phyloP scores from a whole-genome alignment of 1,139 yeast genomes.

The Sugiyamaella neomexicana region DNA sequence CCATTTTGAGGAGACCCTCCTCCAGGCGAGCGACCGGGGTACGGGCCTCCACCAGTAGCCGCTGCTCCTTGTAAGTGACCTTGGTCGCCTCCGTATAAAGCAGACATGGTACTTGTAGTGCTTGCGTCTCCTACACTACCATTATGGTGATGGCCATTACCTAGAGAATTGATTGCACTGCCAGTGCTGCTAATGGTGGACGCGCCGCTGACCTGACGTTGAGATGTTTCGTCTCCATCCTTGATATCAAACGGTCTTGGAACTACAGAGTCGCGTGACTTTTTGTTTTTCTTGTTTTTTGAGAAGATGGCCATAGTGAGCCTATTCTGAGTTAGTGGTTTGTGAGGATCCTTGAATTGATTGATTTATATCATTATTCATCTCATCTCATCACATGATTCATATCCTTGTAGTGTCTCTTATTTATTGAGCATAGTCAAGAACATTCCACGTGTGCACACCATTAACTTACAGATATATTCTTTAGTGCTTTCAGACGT shows the following conservation, averaged over 20 bases:
- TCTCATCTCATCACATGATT: neutral
- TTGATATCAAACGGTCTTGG: conserved; percentile 19
- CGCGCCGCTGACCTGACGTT: conserved; percentile 18
- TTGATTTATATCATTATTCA: no score
- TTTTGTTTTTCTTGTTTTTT: conserved; percentile 31
- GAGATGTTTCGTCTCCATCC: conserved; percentile 17
- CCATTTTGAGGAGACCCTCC: neutral
- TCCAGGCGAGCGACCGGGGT: conserved; percentile 5
- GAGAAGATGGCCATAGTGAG: conserved; percentile 31
- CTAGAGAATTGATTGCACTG: neutral
- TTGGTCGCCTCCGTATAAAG: neutral
- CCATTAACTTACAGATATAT: neutral
- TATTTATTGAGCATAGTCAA: no score
- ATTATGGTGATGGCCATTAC: neutral
- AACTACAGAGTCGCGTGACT: conserved; percentile 31
- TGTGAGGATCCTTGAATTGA: no score
- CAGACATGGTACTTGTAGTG: neutral
- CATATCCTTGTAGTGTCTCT: no score
- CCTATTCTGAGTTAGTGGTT: neutral
- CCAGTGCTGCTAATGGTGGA: conserved; percentile 19
- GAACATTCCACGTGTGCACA: no score
- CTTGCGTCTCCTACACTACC: neutral
- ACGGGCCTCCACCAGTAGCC: conserved; percentile 2
- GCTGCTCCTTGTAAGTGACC: neutral
- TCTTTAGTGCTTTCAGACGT: neutral